These are phyloP conservation scores for Colletotrichum sp. DNA, from an alignment of 2,329 filamentous ascomycete genomes.

Conservation along the genomic window DNA sequence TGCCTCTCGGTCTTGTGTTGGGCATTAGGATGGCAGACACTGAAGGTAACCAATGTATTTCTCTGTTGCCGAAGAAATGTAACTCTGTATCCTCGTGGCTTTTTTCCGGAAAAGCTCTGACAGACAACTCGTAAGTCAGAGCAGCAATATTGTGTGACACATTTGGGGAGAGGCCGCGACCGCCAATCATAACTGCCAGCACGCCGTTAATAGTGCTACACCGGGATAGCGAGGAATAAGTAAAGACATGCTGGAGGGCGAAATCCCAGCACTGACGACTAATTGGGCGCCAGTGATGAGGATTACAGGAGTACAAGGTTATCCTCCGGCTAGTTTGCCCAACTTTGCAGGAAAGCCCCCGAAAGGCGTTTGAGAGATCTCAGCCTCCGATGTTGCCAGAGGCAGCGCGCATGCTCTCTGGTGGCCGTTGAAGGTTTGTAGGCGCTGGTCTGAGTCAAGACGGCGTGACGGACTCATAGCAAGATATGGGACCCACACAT, in stretches of 20 bases:
- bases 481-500: not conserved
- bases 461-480: not conserved
- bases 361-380: not conserved
- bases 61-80: not conserved
- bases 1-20: not conserved
- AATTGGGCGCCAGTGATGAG: not conserved
- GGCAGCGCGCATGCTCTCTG: not conserved
- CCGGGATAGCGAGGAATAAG: not conserved
- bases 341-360: not conserved
- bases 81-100: not conserved
- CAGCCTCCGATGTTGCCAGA: not conserved
- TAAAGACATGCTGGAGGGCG: not conserved
- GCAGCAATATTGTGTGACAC: not conserved
- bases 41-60: not conserved
- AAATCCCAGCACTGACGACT: not conserved
- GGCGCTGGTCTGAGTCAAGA: constrained; percentile 7
- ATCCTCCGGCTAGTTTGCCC: not conserved
- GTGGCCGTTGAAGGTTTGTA: not conserved
- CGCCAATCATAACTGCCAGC: not conserved
- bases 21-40: not conserved
- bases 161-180: not conserved
- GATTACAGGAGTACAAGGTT: not conserved
- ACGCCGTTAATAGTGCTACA: not conserved
- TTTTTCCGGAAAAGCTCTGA: not conserved
- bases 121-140: not conserved